Evolutionary conservation across 2,329 filamentous ascomycete species (phyloP).

Genomic region (Alternaria incomplexa): DNA sequence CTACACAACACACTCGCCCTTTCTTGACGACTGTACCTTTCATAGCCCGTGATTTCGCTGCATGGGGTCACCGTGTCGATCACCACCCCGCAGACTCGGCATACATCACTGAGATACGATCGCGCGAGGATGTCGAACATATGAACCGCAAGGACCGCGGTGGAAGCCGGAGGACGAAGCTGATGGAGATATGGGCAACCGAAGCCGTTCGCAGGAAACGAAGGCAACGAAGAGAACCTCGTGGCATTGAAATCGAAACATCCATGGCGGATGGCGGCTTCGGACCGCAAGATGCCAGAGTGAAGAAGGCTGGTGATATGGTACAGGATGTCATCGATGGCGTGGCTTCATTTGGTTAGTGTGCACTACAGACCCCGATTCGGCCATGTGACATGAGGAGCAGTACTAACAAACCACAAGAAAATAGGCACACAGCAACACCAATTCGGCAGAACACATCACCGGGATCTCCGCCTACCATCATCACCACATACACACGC

Average conservation of each 20-base stretch:
- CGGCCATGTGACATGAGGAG: not conserved
- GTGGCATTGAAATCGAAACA: not conserved
- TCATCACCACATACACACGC: conserved; percentile 16
- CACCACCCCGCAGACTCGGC: conserved; percentile 11
- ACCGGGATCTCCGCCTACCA: not conserved
- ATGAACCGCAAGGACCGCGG: conserved; percentile 3
- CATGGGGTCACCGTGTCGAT: conserved; percentile 23
- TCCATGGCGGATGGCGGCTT: not conserved
- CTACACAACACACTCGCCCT: conserved; percentile 4
- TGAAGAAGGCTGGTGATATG: conserved; percentile 5
- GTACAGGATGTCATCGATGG: conserved; percentile 20
- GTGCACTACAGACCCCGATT: not conserved
- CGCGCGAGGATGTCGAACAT: conserved; percentile 11
- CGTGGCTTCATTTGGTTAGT: conserved; percentile 8
- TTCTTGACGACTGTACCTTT: conserved; percentile 22
- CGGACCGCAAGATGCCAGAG: not conserved
- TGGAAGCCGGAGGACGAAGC: conserved; percentile 8
- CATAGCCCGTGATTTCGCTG: conserved; percentile 22
- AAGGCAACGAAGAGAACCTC: not conserved
- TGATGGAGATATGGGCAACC: conserved; percentile 27
- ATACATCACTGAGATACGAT: conserved; percentile 20
- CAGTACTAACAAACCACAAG: not conserved
- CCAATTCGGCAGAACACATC: not conserved
- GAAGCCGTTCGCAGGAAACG: conserved; percentile 15
- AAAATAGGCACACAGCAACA: not conserved